These are phyloP conservation scores for Chaetomiaceae sp. DNA, from an alignment of 2,329 filamentous ascomycete species.

Conservation along the genomic window DNA sequence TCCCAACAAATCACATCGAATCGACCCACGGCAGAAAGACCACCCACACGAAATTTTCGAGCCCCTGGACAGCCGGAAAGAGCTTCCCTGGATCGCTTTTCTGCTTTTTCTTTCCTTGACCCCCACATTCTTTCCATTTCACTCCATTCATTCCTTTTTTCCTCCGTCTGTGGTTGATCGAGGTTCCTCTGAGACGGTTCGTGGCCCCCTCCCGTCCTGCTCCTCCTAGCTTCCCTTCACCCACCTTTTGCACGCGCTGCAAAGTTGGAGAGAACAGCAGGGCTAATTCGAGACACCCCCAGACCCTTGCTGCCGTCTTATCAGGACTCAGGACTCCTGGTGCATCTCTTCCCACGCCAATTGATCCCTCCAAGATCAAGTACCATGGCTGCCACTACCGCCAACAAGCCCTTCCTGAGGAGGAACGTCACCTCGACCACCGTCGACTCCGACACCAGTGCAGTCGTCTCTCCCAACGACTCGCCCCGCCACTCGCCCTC, in stretches of 20 bases:
- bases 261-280: not conserved
- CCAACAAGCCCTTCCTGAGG: slow-evolving; percentile 42
- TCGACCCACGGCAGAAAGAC: slow-evolving; percentile 23
- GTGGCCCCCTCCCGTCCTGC: not conserved
- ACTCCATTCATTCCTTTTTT: not conserved
- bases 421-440: slow-evolving; percentile 42
- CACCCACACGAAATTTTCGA: slow-evolving; percentile 21
- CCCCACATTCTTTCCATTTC: slow-evolving; percentile 4
- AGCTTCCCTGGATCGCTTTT: slow-evolving; percentile 10
- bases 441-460: slow-evolving; percentile 47
- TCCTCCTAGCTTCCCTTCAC: not conserved
- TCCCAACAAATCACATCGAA: slow-evolving; percentile 24
- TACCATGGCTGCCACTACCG: slow-evolving; percentile 44
- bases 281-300: slow-evolving; percentile 1
- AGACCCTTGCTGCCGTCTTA: slow-evolving; percentile 8
- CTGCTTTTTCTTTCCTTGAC: slow-evolving; percentile 4
- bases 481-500: slow-evolving; percentile 64
- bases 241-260: not conserved
- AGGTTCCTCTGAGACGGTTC: slow-evolving; percentile 13
- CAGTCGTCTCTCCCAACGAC: slow-evolving; percentile 53
- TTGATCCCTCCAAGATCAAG: slow-evolving; percentile 8
- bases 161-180: slow-evolving; percentile 8
- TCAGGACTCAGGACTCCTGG: not conserved
- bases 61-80: slow-evolving; percentile 10
- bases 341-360: slow-evolving; percentile 1